Percentiles rank a stretch among this genome's conserved stretches.
phyloP scores from a whole-genome alignment of 495 filamentous ascomycete species.

The Aspergillus kassunensis region DNA sequence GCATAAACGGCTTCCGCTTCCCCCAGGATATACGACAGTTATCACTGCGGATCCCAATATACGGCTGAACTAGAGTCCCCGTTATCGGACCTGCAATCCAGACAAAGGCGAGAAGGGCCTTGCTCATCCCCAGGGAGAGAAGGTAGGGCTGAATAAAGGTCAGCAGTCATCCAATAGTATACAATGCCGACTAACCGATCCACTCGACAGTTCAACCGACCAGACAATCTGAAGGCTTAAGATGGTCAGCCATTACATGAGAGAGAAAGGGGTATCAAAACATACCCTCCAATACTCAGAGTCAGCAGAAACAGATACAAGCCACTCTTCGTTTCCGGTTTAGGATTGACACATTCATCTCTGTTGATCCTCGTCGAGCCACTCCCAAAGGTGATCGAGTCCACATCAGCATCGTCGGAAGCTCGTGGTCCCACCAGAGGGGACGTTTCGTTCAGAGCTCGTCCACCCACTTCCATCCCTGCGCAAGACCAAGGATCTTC shows the following conservation, averaged over 20 bases:
- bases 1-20: conserved; percentile 84
- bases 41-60: conserved; percentile 86
- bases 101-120: conserved; percentile 86
- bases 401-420: conserved; percentile 19
- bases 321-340: conserved; percentile 54
- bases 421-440: conserved; percentile 33
- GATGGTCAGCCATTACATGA: conserved; percentile 1
- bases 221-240: conserved; percentile 82
- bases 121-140: conserved; percentile 81
- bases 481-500: background rate
- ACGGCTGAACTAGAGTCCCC: conserved; percentile 86
- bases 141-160: conserved; percentile 49
- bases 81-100: conserved; percentile 92
- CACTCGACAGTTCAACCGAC: conserved; percentile 86
- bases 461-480: conserved; percentile 19
- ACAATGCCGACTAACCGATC: conserved; percentile 53
- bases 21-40: conserved; percentile 78
- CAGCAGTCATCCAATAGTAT: background rate
- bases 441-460: conserved; percentile 32
- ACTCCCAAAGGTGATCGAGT: conserved; percentile 9
- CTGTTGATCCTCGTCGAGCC: conserved; percentile 15
- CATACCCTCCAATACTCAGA: conserved; percentile 71
- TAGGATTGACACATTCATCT: conserved; percentile 11
- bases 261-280: conserved; percentile 16
- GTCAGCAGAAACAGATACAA: conserved; percentile 84